phyloP scores from a whole-genome alignment of 441 rosid species.

The Erodium trifolium region DNA sequence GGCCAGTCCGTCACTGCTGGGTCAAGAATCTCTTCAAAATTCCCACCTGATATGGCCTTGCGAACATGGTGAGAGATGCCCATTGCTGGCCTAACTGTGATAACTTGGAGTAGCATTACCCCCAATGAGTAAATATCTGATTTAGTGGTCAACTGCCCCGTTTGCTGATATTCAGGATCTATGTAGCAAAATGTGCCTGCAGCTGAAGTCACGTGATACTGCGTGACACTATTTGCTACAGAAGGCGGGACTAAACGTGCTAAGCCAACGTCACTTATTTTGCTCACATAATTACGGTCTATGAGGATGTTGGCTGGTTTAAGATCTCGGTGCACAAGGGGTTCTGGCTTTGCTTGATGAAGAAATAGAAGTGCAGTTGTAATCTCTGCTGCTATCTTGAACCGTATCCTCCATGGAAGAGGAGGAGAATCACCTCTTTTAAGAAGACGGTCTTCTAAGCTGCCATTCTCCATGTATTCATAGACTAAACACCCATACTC shows the following conservation, averaged over 20 bases:
- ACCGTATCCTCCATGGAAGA: constrained; percentile 48
- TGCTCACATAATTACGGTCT: constrained; percentile 56
- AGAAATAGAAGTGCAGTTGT: constrained; percentile 57
- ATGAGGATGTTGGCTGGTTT: constrained; percentile 74
- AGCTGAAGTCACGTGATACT: constrained; percentile 59
- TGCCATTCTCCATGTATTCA: constrained; percentile 58
- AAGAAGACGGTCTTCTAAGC: constrained; percentile 56
- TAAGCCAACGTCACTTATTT: constrained; percentile 72
- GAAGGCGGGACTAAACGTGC: constrained; percentile 64
- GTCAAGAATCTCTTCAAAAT: constrained; percentile 46
- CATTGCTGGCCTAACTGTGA: constrained; percentile 63
- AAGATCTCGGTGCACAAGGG: constrained; percentile 70
- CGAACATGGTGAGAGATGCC: constrained; percentile 55
- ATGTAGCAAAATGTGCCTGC: constrained; percentile 76
- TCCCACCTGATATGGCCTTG: constrained; percentile 46
- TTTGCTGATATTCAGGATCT: constrained; percentile 72
- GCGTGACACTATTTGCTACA: constrained; percentile 54
- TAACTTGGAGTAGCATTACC: constrained; percentile 49
- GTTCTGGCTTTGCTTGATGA: constrained; percentile 74
- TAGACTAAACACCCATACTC: constrained; percentile 57
- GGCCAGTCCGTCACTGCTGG: constrained; percentile 51
- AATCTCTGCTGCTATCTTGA: constrained; percentile 53
- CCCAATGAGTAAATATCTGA: constrained; percentile 66
- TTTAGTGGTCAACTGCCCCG: constrained; percentile 54
- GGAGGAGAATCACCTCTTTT: constrained; percentile 42